phyloP scores from a whole-genome alignment of 2,329 filamentous ascomycete species.

The Cercospora berteroae region DNA sequence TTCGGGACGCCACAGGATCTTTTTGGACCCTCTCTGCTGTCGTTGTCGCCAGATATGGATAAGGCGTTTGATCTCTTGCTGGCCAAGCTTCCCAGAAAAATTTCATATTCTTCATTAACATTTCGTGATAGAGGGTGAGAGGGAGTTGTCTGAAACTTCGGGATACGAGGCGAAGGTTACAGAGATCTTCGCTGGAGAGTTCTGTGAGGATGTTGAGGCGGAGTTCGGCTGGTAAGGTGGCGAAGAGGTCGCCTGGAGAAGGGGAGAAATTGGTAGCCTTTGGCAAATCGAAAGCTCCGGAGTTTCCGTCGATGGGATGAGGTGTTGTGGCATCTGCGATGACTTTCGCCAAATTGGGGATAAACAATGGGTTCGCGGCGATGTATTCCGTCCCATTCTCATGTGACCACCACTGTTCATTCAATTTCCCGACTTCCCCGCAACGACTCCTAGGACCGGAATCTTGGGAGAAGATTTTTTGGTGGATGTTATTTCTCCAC shows the following conservation, averaged over 20 bases:
- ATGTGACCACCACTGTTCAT: conserved; percentile 19
- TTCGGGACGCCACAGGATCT: neutral
- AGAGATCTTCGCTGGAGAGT: conserved; percentile 9
- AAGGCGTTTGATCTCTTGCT: neutral
- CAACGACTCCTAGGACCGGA: neutral
- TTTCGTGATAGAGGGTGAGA: conserved; percentile 13
- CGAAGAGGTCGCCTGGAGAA: conserved; percentile 11
- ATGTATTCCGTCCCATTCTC: conserved; percentile 10
- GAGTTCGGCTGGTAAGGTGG: conserved; percentile 9
- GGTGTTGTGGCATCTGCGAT: neutral
- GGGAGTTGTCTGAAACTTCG: conserved; percentile 22
- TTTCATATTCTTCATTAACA: conserved; percentile 20
- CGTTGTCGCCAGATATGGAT: neutral
- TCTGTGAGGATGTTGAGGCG: conserved; percentile 6
- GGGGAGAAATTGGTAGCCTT: neutral
- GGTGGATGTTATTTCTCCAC: neutral
- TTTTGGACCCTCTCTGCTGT: neutral
- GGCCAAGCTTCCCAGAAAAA: conserved; percentile 25
- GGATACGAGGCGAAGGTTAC: conserved; percentile 13
- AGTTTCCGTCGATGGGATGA: neutral
- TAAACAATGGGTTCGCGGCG: conserved; percentile 14
- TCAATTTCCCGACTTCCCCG: neutral
- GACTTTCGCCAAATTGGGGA: neutral
- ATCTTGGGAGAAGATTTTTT: neutral
- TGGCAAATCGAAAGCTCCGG: neutral